Percentiles rank a stretch among this genome's conserved stretches.
These are phyloP conservation scores for Misopates orontium DNA, from an alignment of 257 asterid genomes.

Conservation along the genomic window DNA sequence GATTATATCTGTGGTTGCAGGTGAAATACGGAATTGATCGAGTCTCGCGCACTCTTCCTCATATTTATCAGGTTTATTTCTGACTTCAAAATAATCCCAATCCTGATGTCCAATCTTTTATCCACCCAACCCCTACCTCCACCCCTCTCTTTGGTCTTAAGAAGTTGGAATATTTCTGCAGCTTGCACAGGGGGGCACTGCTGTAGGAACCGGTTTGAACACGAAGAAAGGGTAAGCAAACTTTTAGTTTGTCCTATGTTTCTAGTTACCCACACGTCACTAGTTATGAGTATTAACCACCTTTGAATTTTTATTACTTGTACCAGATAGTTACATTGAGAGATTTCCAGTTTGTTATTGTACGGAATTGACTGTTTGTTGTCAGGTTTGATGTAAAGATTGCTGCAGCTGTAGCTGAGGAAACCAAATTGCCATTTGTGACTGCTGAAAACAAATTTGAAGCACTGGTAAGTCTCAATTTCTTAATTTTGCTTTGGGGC, in stretches of 20 bases:
- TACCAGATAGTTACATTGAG: neutral
- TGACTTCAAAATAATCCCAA: conserved; percentile 8
- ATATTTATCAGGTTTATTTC: conserved; percentile 75
- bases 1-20: conserved; percentile 40
- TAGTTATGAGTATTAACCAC: conserved; percentile 10
- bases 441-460: conserved; percentile 99
- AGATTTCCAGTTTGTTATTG: neutral
- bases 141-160: conserved; percentile 33
- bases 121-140: neutral
- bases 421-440: conserved; percentile 89
- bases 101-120: conserved; percentile 24
- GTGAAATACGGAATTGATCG: conserved; percentile 92
- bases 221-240: conserved; percentile 81
- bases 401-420: conserved; percentile 97
- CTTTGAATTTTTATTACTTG: conserved; percentile 5
- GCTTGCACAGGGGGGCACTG: conserved; percentile 99
- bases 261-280: conserved; percentile 8
- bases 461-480: conserved; percentile 70
- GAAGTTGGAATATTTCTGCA: conserved; percentile 44
- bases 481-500: conserved; percentile 22
- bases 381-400: conserved; percentile 91
- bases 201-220: conserved; percentile 97
- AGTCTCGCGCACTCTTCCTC: conserved; percentile 85
- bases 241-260: conserved; percentile 23
- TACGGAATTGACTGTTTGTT: conserved; percentile 19